Base-by-base conservation (phyloP, 108 stramenopile genomes). In the Aurantiochytrium sp. region DNA sequence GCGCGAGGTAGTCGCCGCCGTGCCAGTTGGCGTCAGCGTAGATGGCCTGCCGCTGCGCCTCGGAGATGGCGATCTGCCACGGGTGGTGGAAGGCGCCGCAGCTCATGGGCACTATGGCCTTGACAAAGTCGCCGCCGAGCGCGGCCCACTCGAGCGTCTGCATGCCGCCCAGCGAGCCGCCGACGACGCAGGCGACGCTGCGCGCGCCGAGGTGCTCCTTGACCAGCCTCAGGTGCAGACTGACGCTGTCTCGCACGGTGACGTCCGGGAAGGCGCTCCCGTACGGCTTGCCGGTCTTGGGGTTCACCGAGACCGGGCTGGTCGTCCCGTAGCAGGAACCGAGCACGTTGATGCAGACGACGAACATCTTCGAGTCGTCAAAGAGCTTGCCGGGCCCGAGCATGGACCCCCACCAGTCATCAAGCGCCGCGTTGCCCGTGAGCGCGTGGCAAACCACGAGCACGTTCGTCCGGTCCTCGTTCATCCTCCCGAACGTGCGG, bases 371-470 rank as follows among this genome's bases (percentile, higher is more conserved):
- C 24, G 73, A 81, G 73, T 81, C 73, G 30, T 97, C 98, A 90
- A 98, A 97, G 22, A 96, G 94, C 68, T 95, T 94, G 12, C 93
- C 94, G 1, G 93, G 92, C 85, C 96, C 96, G 6, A 97, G 91
- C 55, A 97, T 87, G 85, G 90, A 94, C 24, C 96, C 96, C 97
- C 97, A 98, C 97, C 97, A 98, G 1, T 92, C 88, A 68, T 97
- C 96, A 34, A 98, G 88, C n/a, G 91, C 91, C 39, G 96, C 94
- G 89, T 97, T 98, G 4, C 97, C 97, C 15, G 97, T 98, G 2
- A 98, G 89, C 17, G 97, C 97, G 89, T 98, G 97, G 92, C 97
- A 97, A 12, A 98, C 91, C 4, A 98, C 96, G 32, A 98, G 42
- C 2, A 95, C 97, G 88, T 98, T 98, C 91, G 95, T 94, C 8